Base-by-base conservation (phyloP, 768 basidiomycete genomes). In the Tubosaeta sp. region DNA sequence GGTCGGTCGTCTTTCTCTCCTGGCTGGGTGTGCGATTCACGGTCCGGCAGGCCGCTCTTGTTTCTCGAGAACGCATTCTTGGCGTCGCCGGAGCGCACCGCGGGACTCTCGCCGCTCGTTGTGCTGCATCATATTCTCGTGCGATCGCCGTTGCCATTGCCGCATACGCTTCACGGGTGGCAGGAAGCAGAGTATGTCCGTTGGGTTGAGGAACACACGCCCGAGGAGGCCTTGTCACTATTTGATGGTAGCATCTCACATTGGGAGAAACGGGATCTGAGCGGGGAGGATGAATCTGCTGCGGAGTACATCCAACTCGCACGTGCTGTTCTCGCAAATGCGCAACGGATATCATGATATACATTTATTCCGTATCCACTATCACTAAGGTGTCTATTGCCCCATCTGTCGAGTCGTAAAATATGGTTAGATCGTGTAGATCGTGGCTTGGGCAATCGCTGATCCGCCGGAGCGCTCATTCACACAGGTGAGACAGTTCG, bases 181-280 rank as follows among this genome's bases (percentile, higher is more conserved):
- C 87, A 90, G 52, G 93, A 97, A 65, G 80, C 87, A 4, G 97
- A 98, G 73, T 99, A 99, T 68, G 90, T 97, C 45, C 82, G 91
- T 41, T 99, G 95, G 94, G 78, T 98, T 12, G 88, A 91, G 53
- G 95, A 97, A 65, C 97, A 97, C 63, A 75, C 83, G 2, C 83
- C 86, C 54, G 79, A 77, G 53, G 95, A 97, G 65, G 81, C 87
- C 8, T 82, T 83, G 80, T 81, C 81, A 13, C 76, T 98, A 42
- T 72, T 99, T 11, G 89, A 94, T 48, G 79, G 86, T 14, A 87
- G 88, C 0, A 71, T 97, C 16, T 64, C 78, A 4, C 84, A 85
- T 54, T 91, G 88, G 89, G 86, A 93, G 67, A 85, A 85, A 62
- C 74, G 81, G 10, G 85, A 83, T 63, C 76, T 71, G 19, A 79